phyloP scores from a whole-genome alignment of 192 early-diverging fungal genomes.

The Paraglomus brasilianum region DNA sequence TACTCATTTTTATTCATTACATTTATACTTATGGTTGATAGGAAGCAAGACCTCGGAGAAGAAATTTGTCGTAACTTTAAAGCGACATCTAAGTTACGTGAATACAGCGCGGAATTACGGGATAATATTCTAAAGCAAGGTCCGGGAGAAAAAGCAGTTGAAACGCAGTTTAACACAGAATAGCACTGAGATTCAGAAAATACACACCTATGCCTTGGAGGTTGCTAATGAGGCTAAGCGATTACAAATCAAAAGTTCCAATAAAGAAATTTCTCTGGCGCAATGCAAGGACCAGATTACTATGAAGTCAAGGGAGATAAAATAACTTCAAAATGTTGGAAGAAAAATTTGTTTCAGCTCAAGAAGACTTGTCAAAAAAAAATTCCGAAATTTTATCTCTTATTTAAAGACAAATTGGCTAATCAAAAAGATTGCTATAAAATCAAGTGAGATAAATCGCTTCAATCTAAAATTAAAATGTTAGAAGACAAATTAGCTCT shows the following conservation, averaged over 20 bases:
- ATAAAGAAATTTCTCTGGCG: background rate
- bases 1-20: too few relatives aligned
- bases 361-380: slow-evolving; percentile 24
- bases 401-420: background rate
- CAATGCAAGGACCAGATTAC: background rate
- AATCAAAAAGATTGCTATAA: background rate
- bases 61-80: slow-evolving; percentile 1
- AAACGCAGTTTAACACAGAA: too few relatives aligned
- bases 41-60: slow-evolving; percentile 9
- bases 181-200: slow-evolving; percentile 7
- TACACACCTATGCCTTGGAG: background rate
- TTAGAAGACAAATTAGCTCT: too few relatives aligned
- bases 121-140: too few relatives aligned
- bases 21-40: too few relatives aligned
- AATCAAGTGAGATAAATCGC: too few relatives aligned
- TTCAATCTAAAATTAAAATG: slow-evolving; percentile 21
- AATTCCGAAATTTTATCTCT: background rate
- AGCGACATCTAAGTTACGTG: slow-evolving; percentile 4
- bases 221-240: slow-evolving; percentile 1
- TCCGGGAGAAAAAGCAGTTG: too few relatives aligned
- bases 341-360: slow-evolving; percentile 15
- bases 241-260: slow-evolving; percentile 5
- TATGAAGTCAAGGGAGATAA: background rate
- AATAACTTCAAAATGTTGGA: slow-evolving; percentile 25
- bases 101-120: background rate